Percentiles rank a stretch among this genome's conserved stretches.
Evolutionary conservation across 2,329 filamentous ascomycete species (phyloP).

Genomic region (Chaetomiaceae sp.): DNA sequence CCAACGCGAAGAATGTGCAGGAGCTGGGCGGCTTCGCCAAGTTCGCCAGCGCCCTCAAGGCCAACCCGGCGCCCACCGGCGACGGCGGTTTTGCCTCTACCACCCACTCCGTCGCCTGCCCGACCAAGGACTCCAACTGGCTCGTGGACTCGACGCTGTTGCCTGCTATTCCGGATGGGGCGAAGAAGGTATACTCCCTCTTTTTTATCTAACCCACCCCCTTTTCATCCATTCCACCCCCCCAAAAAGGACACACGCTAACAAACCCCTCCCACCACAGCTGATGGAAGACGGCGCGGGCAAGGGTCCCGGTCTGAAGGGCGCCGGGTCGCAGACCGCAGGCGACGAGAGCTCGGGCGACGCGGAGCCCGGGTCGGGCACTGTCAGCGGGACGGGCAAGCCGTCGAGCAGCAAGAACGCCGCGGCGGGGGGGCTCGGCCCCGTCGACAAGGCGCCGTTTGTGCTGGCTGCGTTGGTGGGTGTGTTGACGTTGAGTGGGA

Average conservation of each 20-base stretch:
- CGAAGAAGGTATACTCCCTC: conserved; percentile 36
- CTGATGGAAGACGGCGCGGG: conserved; percentile 52
- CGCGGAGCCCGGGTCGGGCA: conserved; percentile 36
- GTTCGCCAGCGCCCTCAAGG: conserved; percentile 44
- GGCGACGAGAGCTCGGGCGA: conserved; percentile 40
- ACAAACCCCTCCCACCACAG: conserved; percentile 28
- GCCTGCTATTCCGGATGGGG: conserved; percentile 47
- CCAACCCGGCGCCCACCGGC: conserved; percentile 48
- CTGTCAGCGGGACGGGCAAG: conserved; percentile 30
- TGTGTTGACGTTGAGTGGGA: conserved; percentile 36
- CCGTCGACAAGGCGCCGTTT: conserved; percentile 37
- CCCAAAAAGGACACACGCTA: too few relatives aligned
- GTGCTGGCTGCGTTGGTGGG: conserved; percentile 33
- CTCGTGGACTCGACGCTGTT: conserved; percentile 46
- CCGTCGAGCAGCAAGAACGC: conserved; percentile 31
- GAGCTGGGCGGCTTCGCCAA: conserved; percentile 59
- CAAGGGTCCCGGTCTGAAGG: conserved; percentile 47
- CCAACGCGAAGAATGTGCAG: conserved; percentile 39
- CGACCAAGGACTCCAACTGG: conserved; percentile 45
- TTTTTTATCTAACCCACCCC: too few relatives aligned
- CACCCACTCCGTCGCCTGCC: conserved; percentile 45
- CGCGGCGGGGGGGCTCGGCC: conserved; percentile 25
- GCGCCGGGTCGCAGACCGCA: conserved; percentile 50
- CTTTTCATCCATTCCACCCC: not conserved
- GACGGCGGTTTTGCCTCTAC: conserved; percentile 45